Evolutionary conservation across 306 rosid genomes (phyloP), one percentile per base, ranked within the genome.

Genomic region (Malus sylvestris): DNA sequence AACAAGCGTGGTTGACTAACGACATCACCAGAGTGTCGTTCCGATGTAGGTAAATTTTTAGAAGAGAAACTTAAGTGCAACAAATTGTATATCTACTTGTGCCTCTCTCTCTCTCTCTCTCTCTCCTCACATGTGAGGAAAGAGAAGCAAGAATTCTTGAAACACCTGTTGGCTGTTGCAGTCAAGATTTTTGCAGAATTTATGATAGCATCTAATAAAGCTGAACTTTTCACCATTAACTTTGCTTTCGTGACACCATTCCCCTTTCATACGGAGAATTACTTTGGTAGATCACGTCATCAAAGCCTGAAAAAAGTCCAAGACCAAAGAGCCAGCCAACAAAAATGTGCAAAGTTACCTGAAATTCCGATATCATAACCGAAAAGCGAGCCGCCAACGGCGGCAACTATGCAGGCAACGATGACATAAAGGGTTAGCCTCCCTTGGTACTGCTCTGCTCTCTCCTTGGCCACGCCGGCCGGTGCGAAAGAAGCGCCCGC

Each of bases 291-390:
- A 58, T 58, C 10, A 58, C 63, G 16, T 58, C 30, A 58, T 58
- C 30, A 58, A 58, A 58, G 15, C 30, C 8, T n/a, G 14, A 58
- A 58, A 51, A 18, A 58, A 10, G 6, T 12, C 63, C 4, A 58
- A 23, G 14, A 58, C 27, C 63, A 27, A 27, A 61, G 38, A 16
- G 22, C 13, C 8, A 14, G 68, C n/a, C 20, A 27, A 63, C 6
- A 58, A 32, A 20, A 29, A 68, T 18, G 23, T 5, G 44, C 10
- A 27, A 79, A 23, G 62, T 61, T 73, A 91, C 96, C 96, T 90
- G 96, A 90, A 83, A 92, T 86, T 46, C 97, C 97, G 80, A 92
- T 81, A 73, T 90, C 97, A 83, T 90, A 90, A 66, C 97, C 97
- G 19, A 90, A 92, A 59, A 90, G 86, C 18, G 97, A 77, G 18